phyloP scores from a whole-genome alignment of 2,329 filamentous ascomycete species.

The Kalmusia sp. region DNA sequence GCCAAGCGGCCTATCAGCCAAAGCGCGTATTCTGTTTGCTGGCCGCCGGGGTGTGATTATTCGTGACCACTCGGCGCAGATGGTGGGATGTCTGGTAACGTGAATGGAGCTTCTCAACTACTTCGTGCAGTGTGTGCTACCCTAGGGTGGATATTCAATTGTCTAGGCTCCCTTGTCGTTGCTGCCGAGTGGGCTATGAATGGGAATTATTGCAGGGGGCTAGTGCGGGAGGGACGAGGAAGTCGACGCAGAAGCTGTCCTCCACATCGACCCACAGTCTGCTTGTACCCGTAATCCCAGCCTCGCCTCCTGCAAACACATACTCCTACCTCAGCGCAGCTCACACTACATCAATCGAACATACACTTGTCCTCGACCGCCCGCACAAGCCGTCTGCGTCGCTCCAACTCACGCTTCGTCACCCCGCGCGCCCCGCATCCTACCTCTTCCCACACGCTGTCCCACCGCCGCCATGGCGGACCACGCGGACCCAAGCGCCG shows the following conservation, averaged over 20 bases:
- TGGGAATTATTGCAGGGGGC: too few relatives aligned
- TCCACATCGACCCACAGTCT: constrained; percentile 20
- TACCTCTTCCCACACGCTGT: constrained; percentile 20
- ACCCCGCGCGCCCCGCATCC: constrained; percentile 27
- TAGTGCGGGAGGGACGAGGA: too few relatives aligned
- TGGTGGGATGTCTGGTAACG: too few relatives aligned
- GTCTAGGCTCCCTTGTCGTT: too few relatives aligned
- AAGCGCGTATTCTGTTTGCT: constrained; percentile 19
- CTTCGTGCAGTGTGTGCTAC: too few relatives aligned
- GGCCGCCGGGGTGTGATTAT: too few relatives aligned
- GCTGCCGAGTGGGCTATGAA: too few relatives aligned
- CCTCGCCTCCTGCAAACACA: background rate
- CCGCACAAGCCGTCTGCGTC: constrained; percentile 3
- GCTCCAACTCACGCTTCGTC: background rate
- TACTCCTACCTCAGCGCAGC: too few relatives aligned
- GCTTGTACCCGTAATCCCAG: background rate
- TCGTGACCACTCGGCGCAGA: too few relatives aligned
- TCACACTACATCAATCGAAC: background rate
- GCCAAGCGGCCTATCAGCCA: constrained; percentile 29
- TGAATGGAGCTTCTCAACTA: too few relatives aligned
- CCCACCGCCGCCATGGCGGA: constrained; percentile 37
- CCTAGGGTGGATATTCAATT: too few relatives aligned
- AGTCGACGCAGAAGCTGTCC: constrained; percentile 18
- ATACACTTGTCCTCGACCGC: background rate
- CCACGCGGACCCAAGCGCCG: constrained; percentile 13